These are phyloP conservation scores for Fusarium dlaminii DNA, from an alignment of 2,329 filamentous ascomycete species.

Conservation along the genomic window DNA sequence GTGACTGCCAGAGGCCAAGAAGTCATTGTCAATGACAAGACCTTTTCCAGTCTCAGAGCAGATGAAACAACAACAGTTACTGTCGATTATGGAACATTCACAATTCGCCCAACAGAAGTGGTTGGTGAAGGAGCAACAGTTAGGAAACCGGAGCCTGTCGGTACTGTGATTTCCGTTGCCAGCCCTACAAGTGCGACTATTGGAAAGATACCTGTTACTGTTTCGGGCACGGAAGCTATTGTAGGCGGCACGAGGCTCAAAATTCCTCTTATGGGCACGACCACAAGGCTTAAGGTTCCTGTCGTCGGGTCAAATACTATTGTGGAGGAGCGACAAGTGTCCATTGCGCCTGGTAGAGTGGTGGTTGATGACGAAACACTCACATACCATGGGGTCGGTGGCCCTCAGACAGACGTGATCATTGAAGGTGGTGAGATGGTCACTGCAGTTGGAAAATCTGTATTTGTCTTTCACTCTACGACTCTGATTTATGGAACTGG, in stretches of 20 bases:
- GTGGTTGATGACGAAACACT: constrained; percentile 51
- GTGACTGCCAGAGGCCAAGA: constrained; percentile 56
- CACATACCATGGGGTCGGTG: constrained; percentile 45
- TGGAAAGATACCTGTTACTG: constrained; percentile 52
- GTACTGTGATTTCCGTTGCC: constrained; percentile 45
- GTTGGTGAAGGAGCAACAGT: constrained; percentile 57
- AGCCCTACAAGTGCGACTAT: constrained; percentile 51
- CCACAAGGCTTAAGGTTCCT: constrained; percentile 51
- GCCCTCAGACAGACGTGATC: constrained; percentile 54
- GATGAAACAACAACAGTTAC: constrained; percentile 54
- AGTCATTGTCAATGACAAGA: constrained; percentile 60
- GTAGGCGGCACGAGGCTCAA: constrained; percentile 56
- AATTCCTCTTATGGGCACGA: constrained; percentile 51
- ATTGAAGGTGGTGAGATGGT: constrained; percentile 60
- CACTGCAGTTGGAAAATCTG: constrained; percentile 54
- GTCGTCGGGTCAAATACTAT: constrained; percentile 47
- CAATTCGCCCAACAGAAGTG: constrained; percentile 58
- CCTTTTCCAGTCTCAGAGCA: constrained; percentile 52
- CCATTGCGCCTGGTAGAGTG: constrained; percentile 48
- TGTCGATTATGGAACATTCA: constrained; percentile 54
- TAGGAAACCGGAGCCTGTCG: constrained; percentile 50
- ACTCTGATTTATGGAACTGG: constrained; percentile 58
- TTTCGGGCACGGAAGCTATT: constrained; percentile 53
- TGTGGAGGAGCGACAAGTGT: constrained; percentile 47
- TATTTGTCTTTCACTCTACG: constrained; percentile 53